Evolutionary conservation across 306 rosid genomes (phyloP), one percentile per base, ranked within the genome.

Genomic region (Hippophae tibetana): DNA sequence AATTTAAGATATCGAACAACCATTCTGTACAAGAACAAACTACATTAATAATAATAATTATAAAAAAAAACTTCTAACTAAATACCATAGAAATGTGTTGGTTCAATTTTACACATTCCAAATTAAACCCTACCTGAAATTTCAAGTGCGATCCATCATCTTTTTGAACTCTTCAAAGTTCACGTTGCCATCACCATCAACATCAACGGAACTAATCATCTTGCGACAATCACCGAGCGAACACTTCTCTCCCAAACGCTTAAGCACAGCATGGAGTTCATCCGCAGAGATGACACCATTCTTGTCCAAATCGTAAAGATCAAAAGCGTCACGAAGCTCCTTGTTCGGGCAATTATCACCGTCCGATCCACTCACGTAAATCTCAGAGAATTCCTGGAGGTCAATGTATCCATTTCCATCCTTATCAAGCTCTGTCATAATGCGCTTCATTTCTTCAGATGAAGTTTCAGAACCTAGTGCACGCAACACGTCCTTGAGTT

Each of bases 91-190:
- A 31, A 31, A 31, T 31, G 38, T 31, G 38, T 31, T 4, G 4
- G 38, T 31, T 31, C 38, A 31, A 31, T 31, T 31, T 31, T 31
- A 2, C 38, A 3, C 38, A 31, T 4, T 31, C 38, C 3, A 31
- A 31, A 31, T 31, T 31, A 31, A 31, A 2, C 38, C 38, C 38
- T 31, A 31, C 38, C 38, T 31, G 38, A 31, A 31, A 31, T 31
- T 31, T 2, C 3, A 76, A 23, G 60, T 42, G 3, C 80, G 84
- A 25, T 78, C 57, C 96, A 92, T 92, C 99, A 92, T 92, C 81
- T 81, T 92, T 76, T 88, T 92, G 79, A 92, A 92, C 73, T 92
- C 99, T 26, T 88, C 93, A 65, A 92, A 92, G 54, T 88, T 88
- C 41, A 88, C 95, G 71, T 59, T 70, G 2, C 95, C 96, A 43